These are phyloP conservation scores for Aplosporella prunicola DNA, from an alignment of 2,329 filamentous ascomycete genomes.

Conservation along the genomic window DNA sequence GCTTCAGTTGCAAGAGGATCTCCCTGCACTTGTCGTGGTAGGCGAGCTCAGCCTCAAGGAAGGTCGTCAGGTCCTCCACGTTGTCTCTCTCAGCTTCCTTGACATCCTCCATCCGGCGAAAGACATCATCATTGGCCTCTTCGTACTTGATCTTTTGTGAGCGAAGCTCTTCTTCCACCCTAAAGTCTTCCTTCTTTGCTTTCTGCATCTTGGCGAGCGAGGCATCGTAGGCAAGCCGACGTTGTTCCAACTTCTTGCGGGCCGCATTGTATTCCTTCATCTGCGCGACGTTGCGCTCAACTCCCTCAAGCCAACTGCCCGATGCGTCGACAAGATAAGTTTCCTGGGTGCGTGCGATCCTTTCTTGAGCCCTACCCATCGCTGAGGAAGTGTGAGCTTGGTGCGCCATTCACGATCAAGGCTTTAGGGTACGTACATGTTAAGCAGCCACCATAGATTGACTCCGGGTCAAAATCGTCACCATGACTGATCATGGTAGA, in stretches of 20 bases:
- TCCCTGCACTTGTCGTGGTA: slow-evolving; percentile 89
- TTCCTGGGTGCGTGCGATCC: slow-evolving; percentile 77
- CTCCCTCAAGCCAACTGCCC: slow-evolving; percentile 78
- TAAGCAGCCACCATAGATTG: slow-evolving; percentile 82
- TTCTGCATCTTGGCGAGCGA: slow-evolving; percentile 86
- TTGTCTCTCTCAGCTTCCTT: slow-evolving; percentile 83
- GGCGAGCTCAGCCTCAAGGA: slow-evolving; percentile 80
- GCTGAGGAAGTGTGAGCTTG: slow-evolving; percentile 35
- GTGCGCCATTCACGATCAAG: no score
- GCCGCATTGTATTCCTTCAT: slow-evolving; percentile 97
- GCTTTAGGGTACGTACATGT: slow-evolving; percentile 44
- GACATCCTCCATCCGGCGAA: slow-evolving; percentile 90
- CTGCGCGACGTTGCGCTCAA: slow-evolving; percentile 80
- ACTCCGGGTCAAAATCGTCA: slow-evolving; percentile 85
- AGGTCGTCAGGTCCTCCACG: slow-evolving; percentile 66
- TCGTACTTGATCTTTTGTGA: slow-evolving; percentile 92
- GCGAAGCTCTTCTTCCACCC: slow-evolving; percentile 84
- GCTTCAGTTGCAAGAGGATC: slow-evolving; percentile 61
- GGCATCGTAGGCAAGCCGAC: slow-evolving; percentile 83
- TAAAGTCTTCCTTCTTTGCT: slow-evolving; percentile 85
- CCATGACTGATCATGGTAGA: slow-evolving; percentile 80
- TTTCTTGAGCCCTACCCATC: slow-evolving; percentile 79
- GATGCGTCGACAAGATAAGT: slow-evolving; percentile 69
- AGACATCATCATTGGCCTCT: slow-evolving; percentile 85
- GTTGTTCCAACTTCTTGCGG: slow-evolving; percentile 87